Conservation (phyloP, 2,329 filamentous ascomycete species). For the Cytospora schulzeri region DNA sequence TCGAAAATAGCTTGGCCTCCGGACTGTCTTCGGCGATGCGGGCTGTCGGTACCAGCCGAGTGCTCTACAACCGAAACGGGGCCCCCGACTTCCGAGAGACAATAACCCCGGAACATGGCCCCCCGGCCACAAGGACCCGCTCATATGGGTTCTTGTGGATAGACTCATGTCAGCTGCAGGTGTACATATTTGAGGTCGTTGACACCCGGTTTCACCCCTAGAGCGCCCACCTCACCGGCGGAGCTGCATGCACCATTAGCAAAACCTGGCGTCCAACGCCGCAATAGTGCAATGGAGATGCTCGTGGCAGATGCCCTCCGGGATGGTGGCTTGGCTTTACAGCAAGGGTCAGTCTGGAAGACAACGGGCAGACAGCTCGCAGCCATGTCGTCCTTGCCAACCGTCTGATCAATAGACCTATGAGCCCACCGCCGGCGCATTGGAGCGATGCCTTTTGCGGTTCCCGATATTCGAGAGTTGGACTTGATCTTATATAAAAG, state of each 20-base stretch:
- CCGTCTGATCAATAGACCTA: too few species aligned
- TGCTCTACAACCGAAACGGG: not conserved
- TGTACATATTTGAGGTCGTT: not conserved
- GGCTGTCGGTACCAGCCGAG: not conserved
- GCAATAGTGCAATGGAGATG: not conserved
- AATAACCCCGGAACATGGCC: not conserved
- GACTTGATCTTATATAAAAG: not conserved
- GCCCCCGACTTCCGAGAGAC: not conserved
- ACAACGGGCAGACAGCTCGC: not conserved
- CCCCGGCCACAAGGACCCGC: not conserved
- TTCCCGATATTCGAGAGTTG: not conserved
- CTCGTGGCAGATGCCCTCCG: not conserved
- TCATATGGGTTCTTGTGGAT: not conserved
- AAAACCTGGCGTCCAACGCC: too few species aligned
- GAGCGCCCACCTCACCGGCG: not conserved
- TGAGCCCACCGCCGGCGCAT: not conserved
- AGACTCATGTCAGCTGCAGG: not conserved
- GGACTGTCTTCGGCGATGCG: not conserved
- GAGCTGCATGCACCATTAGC: not conserved
- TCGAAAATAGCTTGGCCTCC: not conserved
- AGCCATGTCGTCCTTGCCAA: not conserved
- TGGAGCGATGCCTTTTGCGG: not conserved
- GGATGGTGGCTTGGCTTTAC: not conserved
- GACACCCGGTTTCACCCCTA: not conserved
- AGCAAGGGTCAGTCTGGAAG: too few species aligned